Base-by-base conservation (phyloP, 495 filamentous ascomycete genomes). In the Oidiodendron maius region DNA sequence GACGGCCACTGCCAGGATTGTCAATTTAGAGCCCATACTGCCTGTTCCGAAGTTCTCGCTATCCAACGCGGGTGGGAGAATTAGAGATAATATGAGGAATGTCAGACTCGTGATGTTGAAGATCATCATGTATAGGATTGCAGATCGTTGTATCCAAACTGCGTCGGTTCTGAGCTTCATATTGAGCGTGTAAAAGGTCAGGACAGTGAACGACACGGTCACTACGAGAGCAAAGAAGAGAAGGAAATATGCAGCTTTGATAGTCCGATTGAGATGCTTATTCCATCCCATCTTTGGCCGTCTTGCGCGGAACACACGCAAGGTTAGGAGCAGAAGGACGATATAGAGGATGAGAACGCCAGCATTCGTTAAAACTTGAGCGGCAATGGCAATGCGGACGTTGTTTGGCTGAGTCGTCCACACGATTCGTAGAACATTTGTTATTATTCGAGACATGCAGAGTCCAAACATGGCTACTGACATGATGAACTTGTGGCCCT, bases 341-440 rank as follows among this genome's bases (percentile, higher is more conserved):
- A 94, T 64, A 61, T 83, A 91, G 15, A 94, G 64, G 4, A 94
- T 55, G 20, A 93, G 56, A 18, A 89, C 75, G 21, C 89, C 90
- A 0, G 86, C 82, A 13, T 78, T 75, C 20, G 89, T 78, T 52
- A 93, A 81, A 58, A 94, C 75, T 46, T 77, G 67, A 2, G 87
- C 76, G 0, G 85, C 81, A 39, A 94, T 84, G 10, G 74, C 81
- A 4, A 90, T 46, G 24, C 55, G 56, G 32, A 80, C 53, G 50
- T 79, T 66, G 5, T 26, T 40, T 9, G 65, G 69, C 42, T 69
- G 50, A 22, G 53, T 60, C 11, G 77, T 71, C 79, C 77, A 83
- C 34, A 57, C 67, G 46, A 70, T 87, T 16, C 89, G 82, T 53
- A 90, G 64, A 13, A 68, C 57, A 38, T 81, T 77, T 0, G 88